Base-by-base conservation (phyloP, 2,329 filamentous ascomycete species). In the Verticillium nubilum region DNA sequence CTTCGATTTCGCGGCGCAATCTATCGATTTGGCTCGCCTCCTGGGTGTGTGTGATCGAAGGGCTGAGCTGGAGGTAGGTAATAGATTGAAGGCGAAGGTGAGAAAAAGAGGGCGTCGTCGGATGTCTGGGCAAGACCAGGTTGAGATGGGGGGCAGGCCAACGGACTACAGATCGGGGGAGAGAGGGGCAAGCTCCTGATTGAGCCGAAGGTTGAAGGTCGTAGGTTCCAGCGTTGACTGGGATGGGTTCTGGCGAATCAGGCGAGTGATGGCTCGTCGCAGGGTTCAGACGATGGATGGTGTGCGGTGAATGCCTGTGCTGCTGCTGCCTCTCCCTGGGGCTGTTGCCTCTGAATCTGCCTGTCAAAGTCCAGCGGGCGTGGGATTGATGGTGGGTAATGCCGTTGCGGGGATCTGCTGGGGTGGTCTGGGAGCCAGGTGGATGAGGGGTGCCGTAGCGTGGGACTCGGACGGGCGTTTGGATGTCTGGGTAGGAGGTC, bases 181-280 rank as follows among this genome's bases (percentile, higher is more conserved):
- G 42, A n/a, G 31, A 13, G 42, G 42, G 31, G 31, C 17, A 56
- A 37, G 54, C 23, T 33, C 54, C 54, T 56, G 54, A 33, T n/a
- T 56, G 54, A 56, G 31, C 31, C 54, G 31, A 37, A 25, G 23
- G 31, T 12, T 56, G 29, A 25, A 26, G 31, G 54, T 56, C 54
- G 23, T n/a, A 31, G 19, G 35, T 42, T 7, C 15, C 35, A 42
- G 35, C 12, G 9, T 23, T 28, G 54, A 15, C 33, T 23, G n/a
- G 26, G 29, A 56, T 42, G 54, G 54, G 29, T 29, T 56, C 54
- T 56, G 31, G 54, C 54, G 54, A 56, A 56, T 56, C 54, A 56
- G 26, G 33, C 29, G 26, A 37, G 54, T 4, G 54, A 15, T 33
- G 35, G 35, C 35, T 42, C 35, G 17, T 17, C 35, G n/a, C 35